Conservation (phyloP, 257 asterid genomes). For the Marsdenia floribunda region DNA sequence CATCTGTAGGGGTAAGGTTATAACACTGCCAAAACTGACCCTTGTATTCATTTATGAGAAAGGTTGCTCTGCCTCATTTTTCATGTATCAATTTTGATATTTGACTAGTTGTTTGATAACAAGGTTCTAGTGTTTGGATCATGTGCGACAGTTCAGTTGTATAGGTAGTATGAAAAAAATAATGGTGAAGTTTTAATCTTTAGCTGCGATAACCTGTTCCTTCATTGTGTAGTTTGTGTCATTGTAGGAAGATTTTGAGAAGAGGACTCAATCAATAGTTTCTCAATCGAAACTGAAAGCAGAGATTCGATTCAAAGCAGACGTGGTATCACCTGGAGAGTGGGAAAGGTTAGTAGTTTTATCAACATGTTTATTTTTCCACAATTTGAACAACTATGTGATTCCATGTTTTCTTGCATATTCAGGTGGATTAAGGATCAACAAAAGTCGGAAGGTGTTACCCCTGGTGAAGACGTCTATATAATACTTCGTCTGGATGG, state of each 20-base stretch:
- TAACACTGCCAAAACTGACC: conserved; percentile 1
- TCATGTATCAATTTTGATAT: background rate
- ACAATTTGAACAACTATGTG: background rate
- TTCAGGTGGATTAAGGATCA: conserved; percentile 94
- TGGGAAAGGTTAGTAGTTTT: conserved; percentile 77
- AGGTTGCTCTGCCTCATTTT: background rate
- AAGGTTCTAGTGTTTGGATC: background rate
- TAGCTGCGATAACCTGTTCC: conserved; percentile 7
- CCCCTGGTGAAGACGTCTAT: conserved; percentile 92
- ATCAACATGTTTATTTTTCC: background rate
- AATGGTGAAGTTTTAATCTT: background rate
- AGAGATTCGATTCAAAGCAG: conserved; percentile 93
- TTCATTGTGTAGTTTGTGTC: conserved; percentile 21
- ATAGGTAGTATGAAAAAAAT: background rate
- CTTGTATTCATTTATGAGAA: background rate
- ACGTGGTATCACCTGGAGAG: conserved; percentile 71
- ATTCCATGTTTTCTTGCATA: background rate
- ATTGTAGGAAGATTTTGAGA: conserved; percentile 82
- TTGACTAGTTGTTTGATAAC: no score
- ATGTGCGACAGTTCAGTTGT: background rate
- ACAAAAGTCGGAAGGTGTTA: conserved; percentile 80
- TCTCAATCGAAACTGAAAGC: conserved; percentile 81
- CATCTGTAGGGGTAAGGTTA: conserved; percentile 79
- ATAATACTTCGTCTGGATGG: conserved; percentile 96
- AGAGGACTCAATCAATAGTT: conserved; percentile 65